These are phyloP conservation scores for Gossypium herbaceum DNA, from an alignment of 345 rosid genomes.

Conservation along the genomic window DNA sequence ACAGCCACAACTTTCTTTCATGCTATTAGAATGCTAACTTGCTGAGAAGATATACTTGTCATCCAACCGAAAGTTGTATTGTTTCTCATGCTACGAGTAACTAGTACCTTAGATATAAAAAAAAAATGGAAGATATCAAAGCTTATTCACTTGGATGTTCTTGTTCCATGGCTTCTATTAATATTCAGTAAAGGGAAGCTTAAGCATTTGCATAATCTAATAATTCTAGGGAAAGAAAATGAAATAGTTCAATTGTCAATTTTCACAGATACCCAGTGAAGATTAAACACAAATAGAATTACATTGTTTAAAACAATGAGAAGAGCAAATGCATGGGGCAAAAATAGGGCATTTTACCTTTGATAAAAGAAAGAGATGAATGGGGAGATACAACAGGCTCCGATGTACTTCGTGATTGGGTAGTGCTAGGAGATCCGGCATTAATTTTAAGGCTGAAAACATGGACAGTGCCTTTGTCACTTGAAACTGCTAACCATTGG, in stretches of 20 bases:
- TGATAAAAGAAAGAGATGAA: conserved; percentile 70
- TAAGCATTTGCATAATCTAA: conserved; percentile 2
- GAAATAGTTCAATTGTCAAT: not conserved
- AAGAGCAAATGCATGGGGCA: not conserved
- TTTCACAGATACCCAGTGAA: not conserved
- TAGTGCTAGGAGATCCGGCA: conserved; percentile 46
- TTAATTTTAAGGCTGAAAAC: conserved; percentile 83
- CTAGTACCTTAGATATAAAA: not conserved
- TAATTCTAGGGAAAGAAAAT: not conserved
- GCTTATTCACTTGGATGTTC: not conserved
- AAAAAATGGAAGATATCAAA: not conserved
- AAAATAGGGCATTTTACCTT: conserved; percentile 37
- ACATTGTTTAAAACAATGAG: not conserved
- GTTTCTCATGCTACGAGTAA: not conserved
- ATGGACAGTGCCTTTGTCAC: conserved; percentile 97
- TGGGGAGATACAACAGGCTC: conserved; percentile 39
- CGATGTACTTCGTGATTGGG: conserved; percentile 31
- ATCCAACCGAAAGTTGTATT: not conserved
- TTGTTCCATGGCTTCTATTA: not conserved
- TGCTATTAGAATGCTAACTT: not conserved
- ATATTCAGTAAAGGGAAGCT: not conserved
- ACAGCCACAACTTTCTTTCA: not conserved
- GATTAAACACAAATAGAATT: not conserved
- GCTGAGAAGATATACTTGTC: not conserved
- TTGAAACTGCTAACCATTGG: conserved; percentile 91